Evolutionary conservation across 352 stramenopile species (phyloP).

Genomic region (Phytophthora nicotianae): DNA sequence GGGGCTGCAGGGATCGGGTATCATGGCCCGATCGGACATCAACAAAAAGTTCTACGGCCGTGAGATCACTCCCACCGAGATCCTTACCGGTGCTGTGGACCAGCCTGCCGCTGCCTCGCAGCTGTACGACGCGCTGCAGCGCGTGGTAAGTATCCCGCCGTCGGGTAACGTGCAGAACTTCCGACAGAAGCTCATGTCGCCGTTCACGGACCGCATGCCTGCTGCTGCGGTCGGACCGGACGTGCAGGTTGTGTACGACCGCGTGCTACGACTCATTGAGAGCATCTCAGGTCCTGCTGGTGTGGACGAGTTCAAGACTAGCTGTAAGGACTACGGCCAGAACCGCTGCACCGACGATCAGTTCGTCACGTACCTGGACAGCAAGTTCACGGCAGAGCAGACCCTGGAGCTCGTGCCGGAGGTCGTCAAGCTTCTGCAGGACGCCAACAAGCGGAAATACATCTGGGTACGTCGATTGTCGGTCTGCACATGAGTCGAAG

Average conservation of each 20-base stretch:
- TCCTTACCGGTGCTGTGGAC: conserved; percentile 81
- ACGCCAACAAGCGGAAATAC: conserved; percentile 83
- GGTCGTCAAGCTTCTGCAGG: conserved; percentile 84
- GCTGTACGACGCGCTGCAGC: conserved; percentile 84
- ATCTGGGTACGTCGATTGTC: conserved; percentile 65
- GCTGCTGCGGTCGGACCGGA: conserved; percentile 70
- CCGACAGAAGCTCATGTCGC: conserved; percentile 68
- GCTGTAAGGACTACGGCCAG: conserved; percentile 88
- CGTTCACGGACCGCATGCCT: conserved; percentile 78
- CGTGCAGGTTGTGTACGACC: conserved; percentile 87
- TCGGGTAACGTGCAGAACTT: conserved; percentile 55
- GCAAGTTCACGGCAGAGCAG: conserved; percentile 77
- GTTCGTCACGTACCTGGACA: conserved; percentile 70
- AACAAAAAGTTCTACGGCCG: conserved; percentile 92
- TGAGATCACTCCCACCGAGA: conserved; percentile 85
- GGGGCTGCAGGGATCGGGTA: conserved; percentile 80
- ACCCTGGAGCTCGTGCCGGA: conserved; percentile 77
- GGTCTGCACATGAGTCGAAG: neutral
- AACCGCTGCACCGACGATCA: conserved; percentile 77
- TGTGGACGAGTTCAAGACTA: conserved; percentile 85
- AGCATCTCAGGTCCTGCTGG: conserved; percentile 52
- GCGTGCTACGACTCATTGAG: conserved; percentile 78
- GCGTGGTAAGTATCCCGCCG: conserved; percentile 72
- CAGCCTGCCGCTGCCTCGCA: conserved; percentile 80
- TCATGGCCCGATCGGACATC: conserved; percentile 75